phyloP scores from a whole-genome alignment of 768 basidiomycete species.

The Mycena belliarum region DNA sequence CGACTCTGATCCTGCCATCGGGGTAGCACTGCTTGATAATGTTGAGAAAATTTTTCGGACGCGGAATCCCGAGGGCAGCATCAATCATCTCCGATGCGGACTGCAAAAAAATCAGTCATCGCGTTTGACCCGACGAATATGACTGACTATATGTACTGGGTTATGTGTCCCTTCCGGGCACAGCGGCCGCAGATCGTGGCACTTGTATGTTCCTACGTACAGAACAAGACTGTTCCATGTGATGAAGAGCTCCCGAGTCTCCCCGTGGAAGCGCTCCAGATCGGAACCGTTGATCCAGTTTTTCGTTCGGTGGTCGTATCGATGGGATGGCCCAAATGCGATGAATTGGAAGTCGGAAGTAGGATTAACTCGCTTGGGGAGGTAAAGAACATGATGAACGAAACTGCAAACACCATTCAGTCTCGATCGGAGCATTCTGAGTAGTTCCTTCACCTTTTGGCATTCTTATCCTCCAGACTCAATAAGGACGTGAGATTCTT shows the following conservation, averaged over 20 bases:
- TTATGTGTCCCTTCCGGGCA: not conserved
- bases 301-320: not conserved
- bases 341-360: not conserved
- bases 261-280: not conserved
- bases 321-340: not conserved
- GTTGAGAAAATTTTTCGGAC: not conserved
- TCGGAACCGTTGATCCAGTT: conserved; percentile 6
- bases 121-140: not conserved
- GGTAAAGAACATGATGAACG: conserved; percentile 4
- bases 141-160: not conserved
- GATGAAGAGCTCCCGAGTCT: conserved; percentile 1
- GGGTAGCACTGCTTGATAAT: not conserved
- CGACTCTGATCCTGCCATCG: not conserved
- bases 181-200: not conserved
- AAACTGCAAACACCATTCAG: not conserved
- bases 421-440: too few species aligned
- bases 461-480: not conserved
- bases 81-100: not conserved
- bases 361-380: not conserved
- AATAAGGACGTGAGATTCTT: too few species aligned
- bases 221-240: not conserved
- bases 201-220: conserved; percentile 3
- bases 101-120: not conserved
- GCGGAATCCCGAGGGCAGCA: not conserved
- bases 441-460: not conserved